phyloP scores from a whole-genome alignment of 2,329 filamentous ascomycete species.

The Xylariales sp. region DNA sequence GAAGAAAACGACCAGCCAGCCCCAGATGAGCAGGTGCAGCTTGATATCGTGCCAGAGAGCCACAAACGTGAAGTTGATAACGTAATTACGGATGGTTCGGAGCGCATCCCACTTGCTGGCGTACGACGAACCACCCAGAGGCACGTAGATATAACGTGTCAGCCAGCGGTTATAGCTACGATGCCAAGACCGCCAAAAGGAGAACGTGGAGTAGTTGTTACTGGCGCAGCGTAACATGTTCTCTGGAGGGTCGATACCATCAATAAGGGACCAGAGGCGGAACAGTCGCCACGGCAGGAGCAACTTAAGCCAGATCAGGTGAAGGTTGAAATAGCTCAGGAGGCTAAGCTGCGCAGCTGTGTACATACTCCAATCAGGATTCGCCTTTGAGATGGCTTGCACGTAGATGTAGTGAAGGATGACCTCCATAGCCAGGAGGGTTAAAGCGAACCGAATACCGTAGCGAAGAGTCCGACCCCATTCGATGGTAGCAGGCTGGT shows the following conservation, averaged over 20 bases:
- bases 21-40: slow-evolving; percentile 86
- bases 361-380: slow-evolving; percentile 77
- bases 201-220: slow-evolving; percentile 85
- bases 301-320: slow-evolving; percentile 97
- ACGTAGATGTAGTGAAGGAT: slow-evolving; percentile 91
- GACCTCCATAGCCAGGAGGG: slow-evolving; percentile 84
- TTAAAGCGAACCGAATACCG: slow-evolving; percentile 73
- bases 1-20: slow-evolving; percentile 93
- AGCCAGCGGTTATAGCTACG: slow-evolving; percentile 93
- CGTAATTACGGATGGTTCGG: slow-evolving; percentile 67
- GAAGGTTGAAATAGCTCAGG: slow-evolving; percentile 92
- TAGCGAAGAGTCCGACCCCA: slow-evolving; percentile 71
- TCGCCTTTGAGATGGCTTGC: slow-evolving; percentile 80
- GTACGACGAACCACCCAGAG: slow-evolving; percentile 69
- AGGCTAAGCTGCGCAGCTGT: slow-evolving; percentile 83
- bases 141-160: slow-evolving; percentile 89
- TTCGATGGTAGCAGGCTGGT: slow-evolving; percentile 68
- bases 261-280: slow-evolving; percentile 88
- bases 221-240: slow-evolving; percentile 98
- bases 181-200: slow-evolving; percentile 97
- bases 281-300: slow-evolving; percentile 98
- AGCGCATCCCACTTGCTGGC: slow-evolving; percentile 40
- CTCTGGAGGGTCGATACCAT: slow-evolving; percentile 91
- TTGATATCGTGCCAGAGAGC: slow-evolving; percentile 98
- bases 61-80: slow-evolving; percentile 91